Evolutionary conservation across 106 monocot species (phyloP), one percentile per base, ranked within the genome.

Genomic region (Amphibolis antarctica): DNA sequence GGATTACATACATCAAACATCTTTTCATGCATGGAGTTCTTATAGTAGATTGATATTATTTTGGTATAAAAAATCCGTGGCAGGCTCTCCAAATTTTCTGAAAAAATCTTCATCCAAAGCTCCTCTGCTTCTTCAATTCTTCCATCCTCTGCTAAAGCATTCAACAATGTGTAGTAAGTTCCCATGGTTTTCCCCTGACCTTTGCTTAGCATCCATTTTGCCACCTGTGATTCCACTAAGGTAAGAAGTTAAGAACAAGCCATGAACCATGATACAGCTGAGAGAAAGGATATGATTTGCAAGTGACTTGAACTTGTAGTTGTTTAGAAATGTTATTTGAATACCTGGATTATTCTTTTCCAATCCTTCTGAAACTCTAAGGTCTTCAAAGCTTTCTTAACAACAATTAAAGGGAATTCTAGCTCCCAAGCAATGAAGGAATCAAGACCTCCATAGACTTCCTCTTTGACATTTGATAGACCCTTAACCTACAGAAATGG

Each of bases 121-220:
- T 89, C 82, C 47, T 96, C 89, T 23, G 89, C 96, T 55, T 96
- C 96, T 70, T 84, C 96, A 30, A 96, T 53, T 47, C 96, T 77
- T 46, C 79, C 93, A 78, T 96, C 96, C 76, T 89, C 89, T 9
- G 81, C 77, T 54, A 96, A 79, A 69, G 96, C 89, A 84, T 84
- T 96, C 69, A 96, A 70, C 29, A 96, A 75, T 9, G 82, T 69
- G 46, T 72, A 86, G 71, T 96, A 90, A 14, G 71, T 96, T 17
- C 96, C 96, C 90, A 96, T 86, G 27, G 96, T 90, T 64, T 82
- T 89, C 59, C 96, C 96, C 69, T 96, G 96, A 65, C 96, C 96
- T 84, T 96, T 96, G 79, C 82, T 90, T 61, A 94, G 63, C 93
- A 94, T 89, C 96, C 96, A 96, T 58, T 96, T 96, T 13, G 75